Conservation (phyloP, 2,329 filamentous ascomycete species). For the Ilyonectria sp. region DNA sequence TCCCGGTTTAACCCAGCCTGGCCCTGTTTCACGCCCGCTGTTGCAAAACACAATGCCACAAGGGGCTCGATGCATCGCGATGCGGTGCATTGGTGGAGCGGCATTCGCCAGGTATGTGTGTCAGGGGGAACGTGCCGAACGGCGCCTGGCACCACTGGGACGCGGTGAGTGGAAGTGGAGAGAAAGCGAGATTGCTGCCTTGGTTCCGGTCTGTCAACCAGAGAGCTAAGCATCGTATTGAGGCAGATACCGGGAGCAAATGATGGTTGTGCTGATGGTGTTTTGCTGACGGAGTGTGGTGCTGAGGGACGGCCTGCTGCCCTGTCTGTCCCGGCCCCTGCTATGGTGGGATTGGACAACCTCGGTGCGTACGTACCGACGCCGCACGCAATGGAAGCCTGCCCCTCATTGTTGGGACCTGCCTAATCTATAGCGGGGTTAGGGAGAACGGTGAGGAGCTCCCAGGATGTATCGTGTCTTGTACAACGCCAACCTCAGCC, state of each 20-base stretch:
- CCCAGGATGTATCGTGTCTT: too few species aligned
- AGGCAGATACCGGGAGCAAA: neutral
- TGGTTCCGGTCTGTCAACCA: neutral
- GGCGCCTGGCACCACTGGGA: neutral
- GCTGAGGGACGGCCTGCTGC: neutral
- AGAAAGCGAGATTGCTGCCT: neutral
- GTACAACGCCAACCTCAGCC: neutral
- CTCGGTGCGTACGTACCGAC: neutral
- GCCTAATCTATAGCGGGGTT: conserved; percentile 20
- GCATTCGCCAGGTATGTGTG: conserved; percentile 2
- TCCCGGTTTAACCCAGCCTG: neutral
- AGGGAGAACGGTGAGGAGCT: conserved; percentile 9
- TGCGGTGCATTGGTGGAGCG: conserved; percentile 12
- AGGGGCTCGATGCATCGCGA: conserved; percentile 6
- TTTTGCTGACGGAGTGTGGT: neutral
- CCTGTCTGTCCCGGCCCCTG: neutral
- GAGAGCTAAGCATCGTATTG: neutral
- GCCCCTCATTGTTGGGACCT: conserved; percentile 6
- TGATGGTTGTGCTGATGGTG: neutral
- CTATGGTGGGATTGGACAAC: conserved; percentile 1
- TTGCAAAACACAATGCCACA: conserved; percentile 4
- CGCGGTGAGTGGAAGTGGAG: neutral
- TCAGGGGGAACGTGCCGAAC: neutral
- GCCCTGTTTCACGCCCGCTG: conserved; percentile 13
- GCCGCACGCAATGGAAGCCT: neutral